Conservation (phyloP, 306 rosid species). For the Lagenaria siceraria region DNA sequence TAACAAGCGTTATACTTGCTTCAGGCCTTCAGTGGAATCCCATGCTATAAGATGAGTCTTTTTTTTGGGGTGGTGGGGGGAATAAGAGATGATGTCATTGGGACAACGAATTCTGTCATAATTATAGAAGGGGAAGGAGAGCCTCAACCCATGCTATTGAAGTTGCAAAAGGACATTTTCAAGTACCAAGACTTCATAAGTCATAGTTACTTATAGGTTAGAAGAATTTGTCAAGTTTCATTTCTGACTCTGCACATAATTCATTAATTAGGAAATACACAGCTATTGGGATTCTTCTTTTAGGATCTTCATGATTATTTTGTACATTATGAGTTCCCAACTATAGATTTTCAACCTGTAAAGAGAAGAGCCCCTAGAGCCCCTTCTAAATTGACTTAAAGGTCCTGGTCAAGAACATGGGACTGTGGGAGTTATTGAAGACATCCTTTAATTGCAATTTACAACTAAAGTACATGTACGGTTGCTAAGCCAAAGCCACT, state of each 20-base stretch:
- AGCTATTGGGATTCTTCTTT: background rate
- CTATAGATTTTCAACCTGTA: background rate
- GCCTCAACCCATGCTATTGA: background rate
- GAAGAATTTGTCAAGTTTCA: background rate
- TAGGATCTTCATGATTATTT: background rate
- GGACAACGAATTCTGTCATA: background rate
- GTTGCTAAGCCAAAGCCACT: background rate
- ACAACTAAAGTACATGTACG: background rate
- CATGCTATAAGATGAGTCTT: background rate
- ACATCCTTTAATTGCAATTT: background rate
- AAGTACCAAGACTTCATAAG: background rate
- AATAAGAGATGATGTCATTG: background rate
- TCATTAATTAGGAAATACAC: background rate
- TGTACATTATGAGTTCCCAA: background rate
- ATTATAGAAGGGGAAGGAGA: background rate
- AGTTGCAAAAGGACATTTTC: background rate
- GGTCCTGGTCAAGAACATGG: background rate
- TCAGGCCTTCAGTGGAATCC: background rate
- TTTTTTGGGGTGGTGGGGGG: background rate
- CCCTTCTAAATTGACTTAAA: background rate
- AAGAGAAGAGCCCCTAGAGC: background rate
- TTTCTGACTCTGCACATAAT: background rate
- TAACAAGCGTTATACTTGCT: background rate
- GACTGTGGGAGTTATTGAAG: background rate
- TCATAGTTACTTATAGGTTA: background rate